Evolutionary conservation across 192 early-diverging fungal genomes (phyloP), one percentile per base, ranked within the genome.

Genomic region (Entomortierella lignicola): DNA sequence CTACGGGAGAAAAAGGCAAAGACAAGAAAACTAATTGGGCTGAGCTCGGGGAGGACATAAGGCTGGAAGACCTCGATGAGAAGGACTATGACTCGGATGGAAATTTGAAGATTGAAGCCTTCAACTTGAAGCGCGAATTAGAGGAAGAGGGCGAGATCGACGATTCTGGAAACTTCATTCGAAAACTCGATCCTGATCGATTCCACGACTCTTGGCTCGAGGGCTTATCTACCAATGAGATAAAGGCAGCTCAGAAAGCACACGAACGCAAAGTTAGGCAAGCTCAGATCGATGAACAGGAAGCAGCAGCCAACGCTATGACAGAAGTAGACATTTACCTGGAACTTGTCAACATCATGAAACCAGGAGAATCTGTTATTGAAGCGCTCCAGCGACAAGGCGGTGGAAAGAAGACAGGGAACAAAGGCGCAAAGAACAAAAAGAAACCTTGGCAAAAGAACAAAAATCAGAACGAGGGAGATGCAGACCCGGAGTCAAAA

Each of bases 121-220:
- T 94, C 61, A 89, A 92, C 60, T 94, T 95, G 91, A 85, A 85
- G n/a, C 80, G 87, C 11, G 93, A 94, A 20, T 52, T 95, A 61
- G 89, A 91, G 47, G 91, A 92, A 60, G 89, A 90, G 34, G 88
- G 89, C 8, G 83, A 84, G 31, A 90, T 92, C 63, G 90, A 93
- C 54, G 82, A 84, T 13, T 55, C 85, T 1, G 91, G 94, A 0
- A 90, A 92, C 47, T 98, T 92, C 84, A 77, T 89, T 23, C 90
- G 91, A 29, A 91, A 92, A 60, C 66, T 87, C 52, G 90, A 92
- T 62, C 90, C 90, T 1, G 82, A 91, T 15, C 87, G 86, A 0
- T 89, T 92, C 74, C 91, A 93, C 32, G 93, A 93, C 57, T 73
- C 71, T 55, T 93, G 93, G 91, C 83, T 94, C n/a, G 70, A 87